Evolutionary conservation across 495 filamentous ascomycete genomes (phyloP).

Genomic region (Ascobolus immersus): DNA sequence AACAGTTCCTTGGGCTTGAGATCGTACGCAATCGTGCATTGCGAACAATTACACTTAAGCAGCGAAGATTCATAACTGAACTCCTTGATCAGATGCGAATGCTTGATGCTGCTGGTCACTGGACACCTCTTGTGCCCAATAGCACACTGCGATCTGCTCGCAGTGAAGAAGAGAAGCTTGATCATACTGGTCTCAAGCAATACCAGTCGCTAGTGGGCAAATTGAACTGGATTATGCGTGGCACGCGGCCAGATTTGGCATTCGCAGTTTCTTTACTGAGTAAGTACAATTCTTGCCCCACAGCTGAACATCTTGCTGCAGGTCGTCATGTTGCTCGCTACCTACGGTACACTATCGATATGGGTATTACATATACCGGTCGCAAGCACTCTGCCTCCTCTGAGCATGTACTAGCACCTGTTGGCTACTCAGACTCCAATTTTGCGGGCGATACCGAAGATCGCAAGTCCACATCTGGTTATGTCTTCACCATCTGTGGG

Average conservation of each 20-base stretch:
- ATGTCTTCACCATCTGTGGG: conserved; percentile 6
- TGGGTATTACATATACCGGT: background rate
- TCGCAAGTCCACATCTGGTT: conserved; percentile 6
- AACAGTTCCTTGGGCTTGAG: background rate
- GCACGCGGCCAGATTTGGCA: conserved; percentile 11
- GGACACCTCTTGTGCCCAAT: too few relatives aligned
- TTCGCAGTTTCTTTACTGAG: conserved; percentile 8
- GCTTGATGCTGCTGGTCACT: too few relatives aligned
- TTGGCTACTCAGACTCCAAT: conserved; percentile 2
- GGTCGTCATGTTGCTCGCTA: conserved; percentile 8
- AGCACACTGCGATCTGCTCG: too few relatives aligned
- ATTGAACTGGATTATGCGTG: conserved; percentile 11
- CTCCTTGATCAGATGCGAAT: background rate
- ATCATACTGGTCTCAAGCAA: too few relatives aligned
- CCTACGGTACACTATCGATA: conserved; percentile 1
- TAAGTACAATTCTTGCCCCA: conserved; percentile 1
- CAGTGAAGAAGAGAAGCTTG: too few relatives aligned
- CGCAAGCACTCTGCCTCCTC: background rate
- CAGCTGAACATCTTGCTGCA: conserved; percentile 2
- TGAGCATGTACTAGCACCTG: too few relatives aligned
- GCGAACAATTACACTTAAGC: background rate
- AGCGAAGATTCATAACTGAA: background rate
- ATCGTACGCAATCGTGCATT: too few relatives aligned
- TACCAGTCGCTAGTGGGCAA: conserved; percentile 10
- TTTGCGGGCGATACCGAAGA: conserved; percentile 5